Conservation (phyloP, 495 filamentous ascomycete genomes). For the Jackrogersella minutella region DNA sequence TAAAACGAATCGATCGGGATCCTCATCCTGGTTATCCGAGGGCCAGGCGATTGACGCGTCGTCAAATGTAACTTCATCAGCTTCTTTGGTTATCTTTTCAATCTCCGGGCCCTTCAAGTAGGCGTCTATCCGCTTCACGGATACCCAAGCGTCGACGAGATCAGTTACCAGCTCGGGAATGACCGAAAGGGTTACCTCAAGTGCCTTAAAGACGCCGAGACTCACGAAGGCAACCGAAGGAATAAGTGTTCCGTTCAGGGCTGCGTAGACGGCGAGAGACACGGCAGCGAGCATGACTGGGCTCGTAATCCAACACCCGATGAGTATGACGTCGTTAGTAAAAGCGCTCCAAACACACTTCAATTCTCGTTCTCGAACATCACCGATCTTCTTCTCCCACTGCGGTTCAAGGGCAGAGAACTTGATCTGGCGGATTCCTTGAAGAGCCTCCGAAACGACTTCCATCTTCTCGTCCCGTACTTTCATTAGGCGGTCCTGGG, state of each 20-base stretch:
- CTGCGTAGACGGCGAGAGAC: constrained; percentile 73
- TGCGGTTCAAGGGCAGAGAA: constrained; percentile 82
- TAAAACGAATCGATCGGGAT: constrained; percentile 67
- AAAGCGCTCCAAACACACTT: constrained; percentile 70
- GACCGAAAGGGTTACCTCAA: constrained; percentile 74
- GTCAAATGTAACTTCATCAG: constrained; percentile 69
- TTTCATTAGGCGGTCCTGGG: constrained; percentile 81
- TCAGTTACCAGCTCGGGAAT: constrained; percentile 78
- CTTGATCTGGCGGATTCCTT: constrained; percentile 88
- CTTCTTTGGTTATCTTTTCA: constrained; percentile 60
- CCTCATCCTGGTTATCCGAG: constrained; percentile 55
- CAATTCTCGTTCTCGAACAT: constrained; percentile 72
- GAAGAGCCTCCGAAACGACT: constrained; percentile 79
- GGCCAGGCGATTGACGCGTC: constrained; percentile 82
- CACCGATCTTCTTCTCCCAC: constrained; percentile 79
- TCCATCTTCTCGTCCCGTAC: constrained; percentile 79
- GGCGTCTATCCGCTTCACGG: constrained; percentile 74
- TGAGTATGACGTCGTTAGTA: constrained; percentile 63
- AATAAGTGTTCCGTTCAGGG: constrained; percentile 66
- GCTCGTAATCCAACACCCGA: constrained; percentile 75
- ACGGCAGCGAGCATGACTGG: constrained; percentile 78
- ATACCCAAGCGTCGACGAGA: constrained; percentile 74
- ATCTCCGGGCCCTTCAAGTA: constrained; percentile 77
- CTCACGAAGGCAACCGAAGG: constrained; percentile 85
- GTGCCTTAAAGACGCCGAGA: constrained; percentile 73